Base-by-base conservation (phyloP, 2,329 filamentous ascomycete species). In the Aspergillaceae sp. region DNA sequence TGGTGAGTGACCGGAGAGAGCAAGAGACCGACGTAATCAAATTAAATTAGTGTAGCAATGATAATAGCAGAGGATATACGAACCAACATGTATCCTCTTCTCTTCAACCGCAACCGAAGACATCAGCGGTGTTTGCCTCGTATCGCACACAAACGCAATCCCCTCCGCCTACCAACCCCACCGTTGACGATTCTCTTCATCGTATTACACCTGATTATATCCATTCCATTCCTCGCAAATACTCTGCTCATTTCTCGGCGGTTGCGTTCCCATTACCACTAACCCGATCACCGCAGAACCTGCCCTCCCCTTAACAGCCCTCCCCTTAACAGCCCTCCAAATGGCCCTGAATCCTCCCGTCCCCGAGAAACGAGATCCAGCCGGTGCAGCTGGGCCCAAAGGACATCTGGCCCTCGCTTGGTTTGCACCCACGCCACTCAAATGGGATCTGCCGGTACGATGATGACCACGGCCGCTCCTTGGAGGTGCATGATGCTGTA, bases 321-420 rank as follows among this genome's bases (percentile, higher is more conserved):
- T 44, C 46, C 28, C 45, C 45, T 26, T 47, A 47, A 10, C 43
- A 40, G 27, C 19, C 19, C 19, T 44, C 46, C 28, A 53, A 43
- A 38, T 40, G 42, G 2, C 53, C 52, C 7, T 47, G 33, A 7
- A 53, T 51, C 2, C 26, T 27, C 6, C 52, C 53, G 11, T 51
- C 40, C 2, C 53, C 53, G n/a, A 47, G 19, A 40, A 53, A 55
- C 1, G 29, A 37, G 10, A 55, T 44, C 10, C 33, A 45, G 5
- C 52, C 52, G 1, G 36, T 26, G 30, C 47, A 48, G 7, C 29
- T 19, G 2, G 47, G 32, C 2, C 53, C 53, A 33, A 53, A 53
- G 4, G 29, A 48, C 53, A 55, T 53, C 28, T 50, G 19, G n/a
- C 52, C 50, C 42, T 56, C 53, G 6, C 50, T 41, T 26, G 40